These are phyloP conservation scores for Penicillium sp. DNA, from an alignment of 2,329 filamentous ascomycete genomes.

Conservation along the genomic window DNA sequence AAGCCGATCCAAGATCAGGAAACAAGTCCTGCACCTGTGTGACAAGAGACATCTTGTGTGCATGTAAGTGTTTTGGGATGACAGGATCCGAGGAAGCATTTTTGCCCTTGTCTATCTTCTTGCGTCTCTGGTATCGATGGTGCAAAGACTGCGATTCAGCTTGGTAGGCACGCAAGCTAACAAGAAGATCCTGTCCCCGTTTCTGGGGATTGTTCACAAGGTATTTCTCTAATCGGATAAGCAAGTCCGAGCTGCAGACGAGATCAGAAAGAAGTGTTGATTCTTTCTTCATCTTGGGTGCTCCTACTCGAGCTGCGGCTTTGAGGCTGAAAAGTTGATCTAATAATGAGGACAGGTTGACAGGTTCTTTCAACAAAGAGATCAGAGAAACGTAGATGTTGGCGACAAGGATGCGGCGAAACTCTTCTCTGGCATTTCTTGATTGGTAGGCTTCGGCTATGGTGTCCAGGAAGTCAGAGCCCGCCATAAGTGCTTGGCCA, in stretches of 20 bases:
- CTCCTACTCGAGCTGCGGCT: constrained; percentile 65
- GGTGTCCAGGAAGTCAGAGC: constrained; percentile 84
- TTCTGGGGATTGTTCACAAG: constrained; percentile 39
- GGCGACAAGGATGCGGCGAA: constrained; percentile 69
- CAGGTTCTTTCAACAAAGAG: constrained; percentile 66
- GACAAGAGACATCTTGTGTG: constrained; percentile 81
- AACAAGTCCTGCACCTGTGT: constrained; percentile 93
- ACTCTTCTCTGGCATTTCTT: constrained; percentile 57
- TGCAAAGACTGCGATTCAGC: constrained; percentile 41
- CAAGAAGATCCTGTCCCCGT: constrained; percentile 43
- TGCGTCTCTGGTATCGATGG: constrained; percentile 44
- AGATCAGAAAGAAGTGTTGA: constrained; percentile 76
- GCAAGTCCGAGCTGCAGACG: constrained; percentile 75
- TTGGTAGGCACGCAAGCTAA: constrained; percentile 43
- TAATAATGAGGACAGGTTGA: constrained; percentile 72
- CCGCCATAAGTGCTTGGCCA: constrained; percentile 70
- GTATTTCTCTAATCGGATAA: constrained; percentile 49
- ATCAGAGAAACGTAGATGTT: constrained; percentile 74
- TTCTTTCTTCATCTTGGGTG: constrained; percentile 39
- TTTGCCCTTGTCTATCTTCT: constrained; percentile 45
- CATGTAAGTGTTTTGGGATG: constrained; percentile 58
- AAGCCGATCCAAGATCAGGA: constrained; percentile 79
- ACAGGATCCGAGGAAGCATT: constrained; percentile 29
- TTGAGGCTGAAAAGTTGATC: constrained; percentile 85
- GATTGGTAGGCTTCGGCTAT: constrained; percentile 53